Conservation (phyloP, 2,329 filamentous ascomycete genomes). For the Pyrenophora tritici-repentis region DNA sequence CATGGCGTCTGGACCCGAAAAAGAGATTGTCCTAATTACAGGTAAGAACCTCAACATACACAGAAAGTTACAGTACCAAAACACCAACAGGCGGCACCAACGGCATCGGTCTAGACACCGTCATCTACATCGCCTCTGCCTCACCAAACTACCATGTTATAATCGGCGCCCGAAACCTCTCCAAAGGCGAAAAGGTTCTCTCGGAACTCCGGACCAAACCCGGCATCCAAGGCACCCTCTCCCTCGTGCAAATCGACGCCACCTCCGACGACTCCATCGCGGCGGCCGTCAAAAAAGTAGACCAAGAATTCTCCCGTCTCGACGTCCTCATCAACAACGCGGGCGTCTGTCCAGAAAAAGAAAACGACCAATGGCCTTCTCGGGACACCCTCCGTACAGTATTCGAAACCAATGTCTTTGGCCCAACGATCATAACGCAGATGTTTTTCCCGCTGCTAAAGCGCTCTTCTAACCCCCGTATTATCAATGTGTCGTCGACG, state of each 20-base stretch:
- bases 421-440: slow-evolving; percentile 40
- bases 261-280: slow-evolving; percentile 41
- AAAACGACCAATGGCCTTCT: slow-evolving; percentile 10
- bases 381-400: slow-evolving; percentile 26
- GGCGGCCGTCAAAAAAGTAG: slow-evolving; percentile 40
- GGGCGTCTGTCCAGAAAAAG: slow-evolving; percentile 54
- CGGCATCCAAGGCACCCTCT: slow-evolving; percentile 37
- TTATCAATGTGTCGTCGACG: slow-evolving; percentile 46
- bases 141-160: slow-evolving; percentile 44
- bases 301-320: slow-evolving; percentile 51
- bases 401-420: slow-evolving; percentile 48
- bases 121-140: slow-evolving; percentile 33
- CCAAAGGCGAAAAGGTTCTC: slow-evolving; percentile 41
- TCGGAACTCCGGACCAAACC: slow-evolving; percentile 32
- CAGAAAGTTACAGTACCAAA: background rate
- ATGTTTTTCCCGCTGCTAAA: slow-evolving; percentile 43
- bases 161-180: slow-evolving; percentile 39
- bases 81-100: slow-evolving; percentile 37
- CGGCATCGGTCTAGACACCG: slow-evolving; percentile 45
- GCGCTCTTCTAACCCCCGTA: slow-evolving; percentile 31
- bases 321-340: slow-evolving; percentile 90
- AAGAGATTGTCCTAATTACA: slow-evolving; percentile 39
- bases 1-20: slow-evolving; percentile 18
- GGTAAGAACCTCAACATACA: slow-evolving; percentile 8
- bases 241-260: slow-evolving; percentile 46